phyloP scores from a whole-genome alignment of 805 yeast species.

The Pachysolen tannophilus region DNA sequence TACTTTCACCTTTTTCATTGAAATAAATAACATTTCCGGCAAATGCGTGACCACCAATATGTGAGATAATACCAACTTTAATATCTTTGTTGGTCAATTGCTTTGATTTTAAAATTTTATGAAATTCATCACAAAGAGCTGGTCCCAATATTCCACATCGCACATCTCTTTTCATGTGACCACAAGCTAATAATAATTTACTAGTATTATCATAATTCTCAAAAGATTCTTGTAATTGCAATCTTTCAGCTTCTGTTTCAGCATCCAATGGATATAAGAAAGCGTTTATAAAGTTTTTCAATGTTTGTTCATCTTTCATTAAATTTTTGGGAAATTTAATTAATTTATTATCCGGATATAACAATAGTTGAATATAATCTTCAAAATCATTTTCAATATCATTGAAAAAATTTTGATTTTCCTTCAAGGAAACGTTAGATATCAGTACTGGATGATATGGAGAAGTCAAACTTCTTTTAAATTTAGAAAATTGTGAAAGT shows the following conservation, averaged over 20 bases:
- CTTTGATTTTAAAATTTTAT: constrained; percentile 27
- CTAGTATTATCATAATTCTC: constrained; percentile 8
- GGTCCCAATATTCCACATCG: constrained; percentile 70
- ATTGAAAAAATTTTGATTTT: constrained; percentile 1
- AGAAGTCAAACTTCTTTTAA: constrained; percentile 26
- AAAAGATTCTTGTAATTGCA: too few species aligned
- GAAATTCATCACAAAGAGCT: constrained; percentile 41
- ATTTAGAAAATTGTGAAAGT: constrained; percentile 28
- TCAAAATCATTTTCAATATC: constrained; percentile 1
- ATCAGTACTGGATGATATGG: constrained; percentile 43
- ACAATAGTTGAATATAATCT: constrained; percentile 21
- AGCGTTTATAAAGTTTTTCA: constrained; percentile 30
- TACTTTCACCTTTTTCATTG: constrained; percentile 31
- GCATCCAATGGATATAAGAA: constrained; percentile 36
- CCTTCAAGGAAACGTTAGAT: constrained; percentile 32
- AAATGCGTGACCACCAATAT: constrained; percentile 80
- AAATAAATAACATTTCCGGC: constrained; percentile 75
- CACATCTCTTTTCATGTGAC: constrained; percentile 53
- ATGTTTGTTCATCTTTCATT: constrained; percentile 15
- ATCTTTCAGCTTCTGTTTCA: constrained; percentile 14
- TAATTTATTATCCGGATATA: constrained; percentile 46
- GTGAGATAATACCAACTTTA: constrained; percentile 55
- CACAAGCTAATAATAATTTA: constrained; percentile 50
- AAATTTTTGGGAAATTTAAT: constrained; percentile 25
- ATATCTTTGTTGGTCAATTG: constrained; percentile 24